Conservation (phyloP, 208 protist species). For the Trypanosoma mega region DNA sequence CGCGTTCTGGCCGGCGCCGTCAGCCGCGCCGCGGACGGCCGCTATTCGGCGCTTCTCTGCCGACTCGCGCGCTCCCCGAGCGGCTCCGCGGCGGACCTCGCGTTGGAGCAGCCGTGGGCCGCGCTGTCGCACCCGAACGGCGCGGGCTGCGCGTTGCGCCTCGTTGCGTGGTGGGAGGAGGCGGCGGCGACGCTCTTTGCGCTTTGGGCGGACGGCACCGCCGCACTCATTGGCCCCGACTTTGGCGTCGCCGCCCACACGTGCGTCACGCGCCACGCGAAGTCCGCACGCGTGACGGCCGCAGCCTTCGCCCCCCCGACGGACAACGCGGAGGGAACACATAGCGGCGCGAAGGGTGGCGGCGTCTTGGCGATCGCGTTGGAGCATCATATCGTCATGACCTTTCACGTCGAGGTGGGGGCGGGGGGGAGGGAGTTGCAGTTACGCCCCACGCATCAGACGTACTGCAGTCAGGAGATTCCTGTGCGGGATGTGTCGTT, state of each 20-base stretch:
- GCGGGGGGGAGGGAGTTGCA: background rate
- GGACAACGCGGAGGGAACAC: too few species aligned
- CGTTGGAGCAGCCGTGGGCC: slow-evolving; percentile 19
- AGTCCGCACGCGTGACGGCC: too few species aligned
- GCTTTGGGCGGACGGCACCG: slow-evolving; percentile 55
- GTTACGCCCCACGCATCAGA: slow-evolving; percentile 28
- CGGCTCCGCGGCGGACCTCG: slow-evolving; percentile 6
- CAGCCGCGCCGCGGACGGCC: background rate
- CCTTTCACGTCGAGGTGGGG: background rate
- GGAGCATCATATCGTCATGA: background rate
- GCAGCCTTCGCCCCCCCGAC: too few species aligned
- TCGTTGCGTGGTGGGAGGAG: slow-evolving; percentile 45
- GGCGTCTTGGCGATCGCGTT: background rate
- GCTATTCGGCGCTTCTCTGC: slow-evolving; percentile 12
- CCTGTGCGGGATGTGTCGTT: slow-evolving; percentile 46
- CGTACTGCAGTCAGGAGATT: slow-evolving; percentile 62
- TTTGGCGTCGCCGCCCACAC: slow-evolving; percentile 13
- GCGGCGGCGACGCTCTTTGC: slow-evolving; percentile 32
- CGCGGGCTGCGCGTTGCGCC: slow-evolving; percentile 24
- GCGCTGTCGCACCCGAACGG: slow-evolving; percentile 6
- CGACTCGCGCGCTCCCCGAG: slow-evolving; percentile 24
- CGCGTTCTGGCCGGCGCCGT: slow-evolving; percentile 8
- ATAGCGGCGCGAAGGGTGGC: too few species aligned
- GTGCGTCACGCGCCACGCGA: slow-evolving; percentile 1
- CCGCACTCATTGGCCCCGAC: slow-evolving; percentile 17